Evolutionary conservation across 164 flowering plant genomes (phyloP), one percentile per base, ranked within the genome.

Genomic region (Platanus orientalis): DNA sequence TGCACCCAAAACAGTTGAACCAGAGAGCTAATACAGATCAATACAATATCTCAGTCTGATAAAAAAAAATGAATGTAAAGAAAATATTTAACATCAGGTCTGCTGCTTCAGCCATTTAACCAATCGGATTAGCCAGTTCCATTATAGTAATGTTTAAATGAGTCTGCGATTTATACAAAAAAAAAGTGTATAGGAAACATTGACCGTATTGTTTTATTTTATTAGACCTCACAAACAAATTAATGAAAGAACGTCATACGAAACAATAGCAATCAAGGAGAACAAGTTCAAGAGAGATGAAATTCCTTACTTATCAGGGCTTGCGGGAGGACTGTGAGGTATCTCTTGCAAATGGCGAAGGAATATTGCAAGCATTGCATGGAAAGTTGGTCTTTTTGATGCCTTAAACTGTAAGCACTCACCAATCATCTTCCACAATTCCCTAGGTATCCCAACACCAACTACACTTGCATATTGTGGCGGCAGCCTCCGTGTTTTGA

Each of bases 371-470:
- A 95, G 72, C 96, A 95, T 91, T 64, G 90, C 75, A 81, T 67
- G 85, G 71, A 95, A 95, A 30, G 87, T 81, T 44, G 99, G 99
- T 60, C 97, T 84, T 77, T 72, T 92, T 17, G 97, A 80, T 62
- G 96, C 83, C 78, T 87, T 92, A 71, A 85, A 89, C 78, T 88
- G 97, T 49, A 95, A 74, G 78, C 99, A 95, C 13, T 95, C 99
- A 66, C 99, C 99, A 76, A 95, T 81, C 99, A 95, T 95, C 76
- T 87, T 89, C 99, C 99, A 95, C 64, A 95, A 71, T 64, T 95
- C 99, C 72, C 96, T 79, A 16, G 99, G 99, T 66, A 95, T 85
- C 57, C 99, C 99, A 68, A 86, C 97, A 73, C 99, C 99, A 14
- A 92, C 97, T 17, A 95, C 93, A 73, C 99, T 85, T 30, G 97